Conservation (phyloP, 2,329 filamentous ascomycete species). For the Chaetomium strumarium region DNA sequence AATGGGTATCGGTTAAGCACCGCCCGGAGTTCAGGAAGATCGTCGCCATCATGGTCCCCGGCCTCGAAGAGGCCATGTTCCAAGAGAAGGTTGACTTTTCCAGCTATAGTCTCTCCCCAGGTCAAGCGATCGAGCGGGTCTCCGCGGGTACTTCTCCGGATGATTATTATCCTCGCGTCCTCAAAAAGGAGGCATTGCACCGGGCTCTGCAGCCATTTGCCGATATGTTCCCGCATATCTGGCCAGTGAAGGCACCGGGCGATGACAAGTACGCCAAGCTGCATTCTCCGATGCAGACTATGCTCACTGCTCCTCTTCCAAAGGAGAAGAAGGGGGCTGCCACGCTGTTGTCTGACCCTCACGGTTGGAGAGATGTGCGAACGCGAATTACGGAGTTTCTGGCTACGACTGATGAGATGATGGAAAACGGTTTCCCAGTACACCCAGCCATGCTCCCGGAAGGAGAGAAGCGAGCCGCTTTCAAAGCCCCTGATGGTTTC, state of each 20-base stretch:
- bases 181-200: slow-evolving; percentile 48
- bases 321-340: slow-evolving; percentile 61
- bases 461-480: slow-evolving; percentile 48
- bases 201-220: slow-evolving; percentile 59
- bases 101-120: slow-evolving; percentile 35
- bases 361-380: slow-evolving; percentile 65
- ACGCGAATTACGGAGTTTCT: slow-evolving; percentile 80
- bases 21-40: slow-evolving; percentile 67
- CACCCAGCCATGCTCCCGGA: slow-evolving; percentile 70
- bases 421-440: slow-evolving; percentile 75
- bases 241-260: slow-evolving; percentile 83
- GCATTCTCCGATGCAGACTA: slow-evolving; percentile 79
- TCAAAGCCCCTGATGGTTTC: slow-evolving; percentile 65
- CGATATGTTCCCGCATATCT: slow-evolving; percentile 79
- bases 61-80: slow-evolving; percentile 87
- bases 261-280: slow-evolving; percentile 76
- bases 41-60: slow-evolving; percentile 86
- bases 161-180: slow-evolving; percentile 52
- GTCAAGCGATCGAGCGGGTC: slow-evolving; percentile 31
- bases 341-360: slow-evolving; percentile 56
- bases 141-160: slow-evolving; percentile 42
- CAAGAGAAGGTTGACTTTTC: slow-evolving; percentile 50
- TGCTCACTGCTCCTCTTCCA: slow-evolving; percentile 68
- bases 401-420: slow-evolving; percentile 64
- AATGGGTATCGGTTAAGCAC: slow-evolving; percentile 59